Evolutionary conservation across 2,329 filamentous ascomycete genomes (phyloP), one percentile per base, ranked within the genome.

Genomic region (Zalaria sp.): DNA sequence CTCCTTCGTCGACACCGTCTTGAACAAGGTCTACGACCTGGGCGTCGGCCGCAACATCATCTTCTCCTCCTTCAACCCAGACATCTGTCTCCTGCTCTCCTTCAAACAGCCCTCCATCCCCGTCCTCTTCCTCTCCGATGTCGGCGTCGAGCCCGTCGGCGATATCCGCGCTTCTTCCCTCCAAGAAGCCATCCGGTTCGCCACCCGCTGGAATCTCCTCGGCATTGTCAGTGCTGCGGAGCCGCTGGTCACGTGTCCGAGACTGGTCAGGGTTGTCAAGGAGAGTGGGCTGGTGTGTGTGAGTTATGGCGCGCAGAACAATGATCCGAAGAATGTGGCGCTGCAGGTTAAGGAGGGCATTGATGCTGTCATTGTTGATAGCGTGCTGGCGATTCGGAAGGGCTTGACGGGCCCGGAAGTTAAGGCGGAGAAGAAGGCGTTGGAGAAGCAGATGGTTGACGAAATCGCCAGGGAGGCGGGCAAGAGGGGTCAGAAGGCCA

Each of bases 81-180:
- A 98, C 54, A 87, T 98, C 37, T 98, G 91, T 58, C 73, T 98
- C 9, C 77, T 94, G 49, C 69, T 96, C 34, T 91, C 83, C 42
- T 94, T 94, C 72, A 98, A 98, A 67, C 91, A 98, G 65, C 89
- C 89, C 2, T 93, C 83, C 36, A 95, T 95, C 43, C 93, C 91
- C 0, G 87, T 98, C 45, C 68, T 98, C 47, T 98, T 98, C 66
- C 71, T 98, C 34, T 93, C 83, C 0, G 91, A 98, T 53, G 85
- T 87, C 0, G 91, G 89, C 0, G 79, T 77, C n/a, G 73, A 66
- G 11, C 70, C 77, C 0, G 87, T 93, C 3, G 86, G 86, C 27
- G 91, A 98, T 57, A 83, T 96, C 43, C 73, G 91, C 10, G 89
- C 91, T 0, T 87, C 79, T 47, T 93, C 85, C 53, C 68, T 98